Conservation (phyloP, 352 stramenopile species). For the Phytopythium litorale region DNA sequence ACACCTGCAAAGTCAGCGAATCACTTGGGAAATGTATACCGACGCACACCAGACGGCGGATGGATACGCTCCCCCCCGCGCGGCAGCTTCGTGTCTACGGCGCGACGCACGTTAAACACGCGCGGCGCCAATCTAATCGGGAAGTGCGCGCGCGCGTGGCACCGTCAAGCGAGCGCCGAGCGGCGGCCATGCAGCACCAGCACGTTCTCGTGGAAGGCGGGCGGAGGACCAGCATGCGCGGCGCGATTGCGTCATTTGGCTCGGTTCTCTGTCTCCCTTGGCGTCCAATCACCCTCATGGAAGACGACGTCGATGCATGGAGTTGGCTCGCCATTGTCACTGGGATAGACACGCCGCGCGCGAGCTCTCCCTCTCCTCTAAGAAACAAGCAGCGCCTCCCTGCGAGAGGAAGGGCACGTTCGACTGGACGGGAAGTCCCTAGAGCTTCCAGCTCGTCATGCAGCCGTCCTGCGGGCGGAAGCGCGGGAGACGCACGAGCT, state of each 20-base stretch:
- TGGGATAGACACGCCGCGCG: background rate
- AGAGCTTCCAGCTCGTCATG: constrained; percentile 72
- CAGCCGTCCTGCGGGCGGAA: constrained; percentile 73
- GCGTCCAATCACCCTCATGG: background rate
- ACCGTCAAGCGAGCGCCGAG: background rate
- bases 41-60: background rate
- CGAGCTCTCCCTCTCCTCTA: background rate
- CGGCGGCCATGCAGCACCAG: background rate
- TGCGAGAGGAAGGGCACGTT: background rate
- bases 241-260: too few relatives aligned
- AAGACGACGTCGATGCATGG: background rate
- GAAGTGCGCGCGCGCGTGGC: background rate
- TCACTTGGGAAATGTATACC: background rate
- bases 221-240: too few relatives aligned
- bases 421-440: constrained; percentile 2
- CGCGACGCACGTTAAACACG: background rate
- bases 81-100: background rate
- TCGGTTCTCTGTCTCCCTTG: background rate
- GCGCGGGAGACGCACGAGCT: constrained; percentile 58
- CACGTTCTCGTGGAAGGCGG: background rate
- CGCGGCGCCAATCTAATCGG: background rate
- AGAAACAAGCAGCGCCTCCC: background rate
- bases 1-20: background rate
- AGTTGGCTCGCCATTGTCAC: background rate
- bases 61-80: background rate